Conservation (phyloP, 768 basidiomycete species). For the Mycena kentingensis region DNA sequence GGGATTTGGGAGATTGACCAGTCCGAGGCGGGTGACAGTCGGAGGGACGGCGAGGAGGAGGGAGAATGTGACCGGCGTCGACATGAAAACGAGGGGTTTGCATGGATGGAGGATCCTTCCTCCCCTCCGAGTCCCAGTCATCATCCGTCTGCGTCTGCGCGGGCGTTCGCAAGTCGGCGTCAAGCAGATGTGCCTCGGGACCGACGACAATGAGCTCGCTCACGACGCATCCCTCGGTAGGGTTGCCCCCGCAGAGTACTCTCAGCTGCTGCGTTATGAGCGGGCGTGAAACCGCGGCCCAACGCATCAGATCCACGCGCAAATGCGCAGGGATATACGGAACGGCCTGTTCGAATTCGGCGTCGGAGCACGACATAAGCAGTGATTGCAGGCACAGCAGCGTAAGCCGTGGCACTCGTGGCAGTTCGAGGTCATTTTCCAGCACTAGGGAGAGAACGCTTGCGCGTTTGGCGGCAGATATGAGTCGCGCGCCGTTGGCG, state of each 20-base stretch:
- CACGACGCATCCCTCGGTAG: conserved; percentile 54
- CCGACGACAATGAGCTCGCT: conserved; percentile 70
- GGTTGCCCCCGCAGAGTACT: conserved; percentile 49
- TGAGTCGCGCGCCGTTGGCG: conserved; percentile 30
- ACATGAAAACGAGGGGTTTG: conserved; percentile 54
- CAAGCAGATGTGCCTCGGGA: conserved; percentile 46
- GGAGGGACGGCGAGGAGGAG: conserved; percentile 57
- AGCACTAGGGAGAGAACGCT: conserved; percentile 59
- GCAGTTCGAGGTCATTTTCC: conserved; percentile 21
- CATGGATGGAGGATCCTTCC: conserved; percentile 35
- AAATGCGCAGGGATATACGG: conserved; percentile 61
- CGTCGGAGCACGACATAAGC: conserved; percentile 38
- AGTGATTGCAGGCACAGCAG: conserved; percentile 59
- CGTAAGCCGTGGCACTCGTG: conserved; percentile 51
- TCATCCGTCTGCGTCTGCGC: conserved; percentile 3
- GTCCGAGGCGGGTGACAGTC: conserved; percentile 63
- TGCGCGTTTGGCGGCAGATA: conserved; percentile 49
- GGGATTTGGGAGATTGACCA: conserved; percentile 51
- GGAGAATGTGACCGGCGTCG: conserved; percentile 44
- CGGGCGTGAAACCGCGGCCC: conserved; percentile 59
- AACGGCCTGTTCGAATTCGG: conserved; percentile 48
- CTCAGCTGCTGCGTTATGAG: conserved; percentile 52
- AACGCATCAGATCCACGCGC: conserved; percentile 57
- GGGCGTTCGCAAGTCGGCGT: conserved; percentile 40
- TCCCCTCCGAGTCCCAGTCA: conserved; percentile 52